Conservation (phyloP, 2,329 filamentous ascomycete species). For the Colletotrichum tropicicola region DNA sequence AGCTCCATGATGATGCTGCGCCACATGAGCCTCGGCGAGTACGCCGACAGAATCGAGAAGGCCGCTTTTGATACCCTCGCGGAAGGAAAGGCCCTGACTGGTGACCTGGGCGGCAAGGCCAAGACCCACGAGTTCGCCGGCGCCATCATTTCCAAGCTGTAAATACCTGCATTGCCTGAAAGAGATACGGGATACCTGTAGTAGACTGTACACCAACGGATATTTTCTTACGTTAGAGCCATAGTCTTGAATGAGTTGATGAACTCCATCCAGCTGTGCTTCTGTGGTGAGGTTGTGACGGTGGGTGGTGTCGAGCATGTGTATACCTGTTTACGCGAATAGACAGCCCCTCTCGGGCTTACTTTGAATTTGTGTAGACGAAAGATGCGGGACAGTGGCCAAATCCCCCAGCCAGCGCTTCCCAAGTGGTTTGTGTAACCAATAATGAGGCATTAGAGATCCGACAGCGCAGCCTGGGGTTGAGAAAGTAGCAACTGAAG, state of each 20-base stretch:
- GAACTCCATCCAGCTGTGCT: slow-evolving; percentile 7
- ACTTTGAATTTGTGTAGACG: no score
- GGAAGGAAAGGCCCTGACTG: slow-evolving; percentile 95
- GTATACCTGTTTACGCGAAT: no score
- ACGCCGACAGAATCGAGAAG: slow-evolving; percentile 89
- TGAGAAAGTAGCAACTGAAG: no score
- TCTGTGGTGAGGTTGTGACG: background rate
- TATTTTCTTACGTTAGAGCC: slow-evolving; percentile 28
- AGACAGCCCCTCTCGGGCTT: no score
- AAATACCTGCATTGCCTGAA: slow-evolving; percentile 40
- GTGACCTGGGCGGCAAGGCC: slow-evolving; percentile 94
- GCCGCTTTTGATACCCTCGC: slow-evolving; percentile 95
- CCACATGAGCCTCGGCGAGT: slow-evolving; percentile 90
- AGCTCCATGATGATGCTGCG: slow-evolving; percentile 99
- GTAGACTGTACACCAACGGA: slow-evolving; percentile 33
- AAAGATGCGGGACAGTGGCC: no score
- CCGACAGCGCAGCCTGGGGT: no score
- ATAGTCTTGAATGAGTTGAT: slow-evolving; percentile 32
- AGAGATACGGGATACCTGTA: slow-evolving; percentile 22
- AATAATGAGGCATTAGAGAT: no score
- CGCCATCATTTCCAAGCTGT: slow-evolving; percentile 83
- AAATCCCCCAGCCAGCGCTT: no score
- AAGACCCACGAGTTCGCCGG: slow-evolving; percentile 95
- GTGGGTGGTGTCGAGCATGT: no score
- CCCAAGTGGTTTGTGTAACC: no score